Evolutionary conservation across 345 rosid genomes (phyloP), one percentile per base, ranked within the genome.

Genomic region (Stellera chamaejasme): DNA sequence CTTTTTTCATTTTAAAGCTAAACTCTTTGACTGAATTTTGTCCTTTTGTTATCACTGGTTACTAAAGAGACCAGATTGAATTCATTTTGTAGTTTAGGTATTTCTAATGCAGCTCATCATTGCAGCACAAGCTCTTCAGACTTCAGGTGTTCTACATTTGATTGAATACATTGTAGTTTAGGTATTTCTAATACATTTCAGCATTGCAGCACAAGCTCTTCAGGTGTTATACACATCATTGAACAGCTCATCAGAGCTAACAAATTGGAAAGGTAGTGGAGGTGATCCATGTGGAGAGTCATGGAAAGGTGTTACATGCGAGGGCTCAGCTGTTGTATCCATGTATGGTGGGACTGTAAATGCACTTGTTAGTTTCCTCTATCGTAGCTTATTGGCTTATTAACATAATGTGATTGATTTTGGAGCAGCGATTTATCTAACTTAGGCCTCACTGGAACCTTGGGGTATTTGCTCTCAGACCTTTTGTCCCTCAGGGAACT

Each of bases 271-370:
- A 54, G 77, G 52, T 68, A 68, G 54, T 14, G 90, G 87, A 36
- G 90, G 87, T 13, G 99, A 93, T 82, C 99, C 97, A n/a, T 94
- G 99, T 68, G 72, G 70, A 57, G 97, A 90, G 71, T 80, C 97
- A 55, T 94, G 99, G 99, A 83, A 75, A 79, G 99, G 99, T 59
- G 69, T 94, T 54, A 72, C 78, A 32, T 94, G 99, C 56, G 80
- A 82, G 44, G 95, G 83, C 52, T 90, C 99, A 3, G 86, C 96
- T 51, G 90, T 94, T 53, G 90, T 90, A 58, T 77, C 97, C 41
- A 67, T 90, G 99, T 94, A 83, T 46, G 77, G 1, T 48, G 77
- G 1, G 74, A 2, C 26, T 54, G 23, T 61, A 41, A 16, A 45
- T 12, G 56, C 25, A 55, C 47, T 19, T 57, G n/a, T 47, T 0